These are phyloP conservation scores for Viridothelium virens DNA, from an alignment of 495 filamentous ascomycete genomes.

Conservation along the genomic window DNA sequence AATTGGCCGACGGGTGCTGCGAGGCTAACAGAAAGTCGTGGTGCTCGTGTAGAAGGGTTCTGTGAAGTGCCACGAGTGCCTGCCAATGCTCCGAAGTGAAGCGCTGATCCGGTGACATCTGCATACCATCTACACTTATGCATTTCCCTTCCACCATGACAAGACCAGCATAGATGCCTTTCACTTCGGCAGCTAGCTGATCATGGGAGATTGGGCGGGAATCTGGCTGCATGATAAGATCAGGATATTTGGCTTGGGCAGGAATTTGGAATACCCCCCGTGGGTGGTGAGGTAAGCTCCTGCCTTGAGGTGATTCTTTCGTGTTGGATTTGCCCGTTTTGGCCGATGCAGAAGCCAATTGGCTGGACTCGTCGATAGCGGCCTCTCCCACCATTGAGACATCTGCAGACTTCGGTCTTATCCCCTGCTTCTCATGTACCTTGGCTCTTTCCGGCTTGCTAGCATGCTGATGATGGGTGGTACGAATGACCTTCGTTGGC, in stretches of 20 bases:
- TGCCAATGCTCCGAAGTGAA: constrained; percentile 63
- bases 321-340: neutral
- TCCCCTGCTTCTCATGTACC: neutral
- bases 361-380: neutral
- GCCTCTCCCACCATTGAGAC: neutral
- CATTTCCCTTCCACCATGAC: constrained; percentile 76
- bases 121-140: constrained; percentile 56
- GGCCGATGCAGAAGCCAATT: neutral
- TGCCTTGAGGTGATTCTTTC: neutral
- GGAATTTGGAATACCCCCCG: constrained; percentile 6
- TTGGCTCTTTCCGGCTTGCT: neutral
- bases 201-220: constrained; percentile 67
- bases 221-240: constrained; percentile 44
- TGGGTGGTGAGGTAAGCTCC: neutral
- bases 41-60: constrained; percentile 66
- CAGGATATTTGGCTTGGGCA: constrained; percentile 15
- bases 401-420: neutral
- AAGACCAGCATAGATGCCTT: constrained; percentile 67
- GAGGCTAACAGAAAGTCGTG: constrained; percentile 76
- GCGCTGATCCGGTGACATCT: constrained; percentile 27
- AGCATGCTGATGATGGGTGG: neutral
- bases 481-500: neutral
- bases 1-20: constrained; percentile 62
- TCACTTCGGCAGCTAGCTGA: constrained; percentile 59
- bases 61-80: constrained; percentile 61